Base-by-base conservation (phyloP, 2,329 filamentous ascomycete species). In the Diplodia intermedia region DNA sequence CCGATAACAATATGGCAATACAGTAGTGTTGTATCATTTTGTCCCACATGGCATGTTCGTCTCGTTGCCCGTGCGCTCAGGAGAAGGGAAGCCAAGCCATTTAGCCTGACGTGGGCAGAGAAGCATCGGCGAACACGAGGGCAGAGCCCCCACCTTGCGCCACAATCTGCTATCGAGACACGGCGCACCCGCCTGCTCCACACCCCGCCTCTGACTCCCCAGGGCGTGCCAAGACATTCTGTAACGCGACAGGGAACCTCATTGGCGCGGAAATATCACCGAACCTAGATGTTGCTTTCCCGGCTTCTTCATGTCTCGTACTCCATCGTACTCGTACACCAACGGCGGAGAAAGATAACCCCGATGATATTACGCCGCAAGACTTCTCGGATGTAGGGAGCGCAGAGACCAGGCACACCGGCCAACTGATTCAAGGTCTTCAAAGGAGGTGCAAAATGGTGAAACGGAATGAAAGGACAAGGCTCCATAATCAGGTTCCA, bases 191-290 rank as follows among this genome's bases (percentile, higher is more conserved):
- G 38, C 56, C 43, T 47, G n/a, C 43, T 8, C 18, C 43, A 47
- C 11, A 43, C 20, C 23, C 36, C 26, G 15, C 40, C 40, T 38
- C 33, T 12, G 18, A 29, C 57, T 40, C 57, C 47, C 18, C 26
- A 50, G 26, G 26, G 18, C 12, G 29, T 62, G 43, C 57, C 57
- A 26, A 62, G 57, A 50, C 57, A 62, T 9, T 62, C 40, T 62
- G 57, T 43, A 33, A 50, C 57, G 18, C 26, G n/a, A 33, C 40
- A 47, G 4, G 43, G n/a, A 47, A 47, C 5, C 43, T 11, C 14
- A 7, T 47, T 40, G 57, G 20, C 43, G 23, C 57, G 57, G 20
- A 6, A 11, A 15, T 9, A n/a, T 31, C 23, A 14, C 56, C 11
- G 23, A 47, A 60, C 12, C 14, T 12, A 31, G 36, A 40, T 47